Evolutionary conservation across 2,329 filamentous ascomycete genomes (phyloP).

Genomic region (Ascochyta viciae-villosae): DNA sequence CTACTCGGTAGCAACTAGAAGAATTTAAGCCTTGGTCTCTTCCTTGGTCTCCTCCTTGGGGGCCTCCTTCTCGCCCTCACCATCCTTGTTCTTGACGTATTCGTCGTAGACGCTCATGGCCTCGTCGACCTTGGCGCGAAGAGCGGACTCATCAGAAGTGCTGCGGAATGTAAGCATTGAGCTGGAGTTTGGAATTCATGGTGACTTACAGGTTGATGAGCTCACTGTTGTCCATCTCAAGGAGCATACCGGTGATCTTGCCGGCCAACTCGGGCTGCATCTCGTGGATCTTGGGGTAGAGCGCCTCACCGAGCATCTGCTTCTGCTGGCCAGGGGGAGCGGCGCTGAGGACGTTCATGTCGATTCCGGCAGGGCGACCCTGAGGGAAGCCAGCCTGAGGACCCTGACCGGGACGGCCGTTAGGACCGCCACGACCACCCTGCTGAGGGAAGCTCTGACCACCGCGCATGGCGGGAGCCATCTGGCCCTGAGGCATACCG

Average conservation of each 20-base stretch:
- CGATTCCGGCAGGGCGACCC: conserved; percentile 52
- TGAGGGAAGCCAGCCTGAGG: conserved; percentile 44
- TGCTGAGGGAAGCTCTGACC: conserved; percentile 50
- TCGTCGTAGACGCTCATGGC: conserved; percentile 97
- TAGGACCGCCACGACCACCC: conserved; percentile 46
- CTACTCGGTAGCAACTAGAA: conserved; percentile 40
- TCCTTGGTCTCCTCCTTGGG: conserved; percentile 56
- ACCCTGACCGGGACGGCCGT: conserved; percentile 42
- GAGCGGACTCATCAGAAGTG: conserved; percentile 85
- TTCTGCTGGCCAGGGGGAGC: conserved; percentile 81
- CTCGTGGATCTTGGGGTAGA: conserved; percentile 97
- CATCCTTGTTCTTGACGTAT: conserved; percentile 82
- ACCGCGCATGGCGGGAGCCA: conserved; percentile 58
- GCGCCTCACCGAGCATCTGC: conserved; percentile 95
- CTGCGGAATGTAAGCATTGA: conserved; percentile 58
- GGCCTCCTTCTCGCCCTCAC: conserved; percentile 47
- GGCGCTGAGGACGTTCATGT: conserved; percentile 59
- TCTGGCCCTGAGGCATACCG: conserved; percentile 73
- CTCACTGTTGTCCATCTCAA: conserved; percentile 98
- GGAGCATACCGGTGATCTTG: conserved; percentile 99
- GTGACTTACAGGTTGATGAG: conserved; percentile 89
- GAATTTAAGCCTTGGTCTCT: conserved; percentile 52
- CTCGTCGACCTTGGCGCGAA: conserved; percentile 96
- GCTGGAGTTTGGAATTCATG: not conserved
- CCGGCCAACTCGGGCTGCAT: conserved; percentile 95